Evolutionary conservation across 2,329 filamentous ascomycete genomes (phyloP), one percentile per base, ranked within the genome.

Genomic region (Ascochyta viciae-villosae): DNA sequence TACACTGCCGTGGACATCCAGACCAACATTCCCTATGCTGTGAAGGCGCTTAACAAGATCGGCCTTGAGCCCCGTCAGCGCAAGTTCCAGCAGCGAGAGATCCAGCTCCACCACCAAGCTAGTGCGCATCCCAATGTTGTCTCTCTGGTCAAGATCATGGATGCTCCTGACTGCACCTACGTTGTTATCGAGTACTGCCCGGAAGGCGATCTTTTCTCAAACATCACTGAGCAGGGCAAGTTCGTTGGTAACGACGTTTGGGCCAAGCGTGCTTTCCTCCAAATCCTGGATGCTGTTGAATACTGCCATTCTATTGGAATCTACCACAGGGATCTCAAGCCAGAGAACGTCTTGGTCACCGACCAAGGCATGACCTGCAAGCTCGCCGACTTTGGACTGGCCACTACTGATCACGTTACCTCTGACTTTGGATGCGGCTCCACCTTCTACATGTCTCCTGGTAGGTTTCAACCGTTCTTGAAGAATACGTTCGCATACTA

Each of bases 391-490:
- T 99, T 99, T 83, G 95, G 95, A 74, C 86, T 99, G 51, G 95
- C 95, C 57, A 98, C 92, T 23, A 88, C 87, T 55, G 91, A 94
- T 64, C 84, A 87, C 64, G 83, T 89, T 65, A 96, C 94, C 62
- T 90, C 92, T 67, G 95, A 99, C 76, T 97, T 96, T 78, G 95
- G 95, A 71, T 99, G 95, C 76, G 95, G 95, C 62, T 98, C 95
- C 29, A 98, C 94, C 13, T 98, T 98, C 73, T 99, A 99, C 81
- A 99, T 98, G 95, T 96, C 92, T 73, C 95, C 95, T 86, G 94
- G 94, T 97, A 89, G 77, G 86, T 81, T 62, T 64, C 67, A 69
- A 70, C 12, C 15, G 61, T 39, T 9, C 34, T 33, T 22, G 27
- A 16, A 41, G 35, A 29, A 23, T 4, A 35, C 19, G 49, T 53